These are phyloP conservation scores for Glomus cerebriforme DNA, from an alignment of 192 early-diverging fungal genomes.

Conservation along the genomic window DNA sequence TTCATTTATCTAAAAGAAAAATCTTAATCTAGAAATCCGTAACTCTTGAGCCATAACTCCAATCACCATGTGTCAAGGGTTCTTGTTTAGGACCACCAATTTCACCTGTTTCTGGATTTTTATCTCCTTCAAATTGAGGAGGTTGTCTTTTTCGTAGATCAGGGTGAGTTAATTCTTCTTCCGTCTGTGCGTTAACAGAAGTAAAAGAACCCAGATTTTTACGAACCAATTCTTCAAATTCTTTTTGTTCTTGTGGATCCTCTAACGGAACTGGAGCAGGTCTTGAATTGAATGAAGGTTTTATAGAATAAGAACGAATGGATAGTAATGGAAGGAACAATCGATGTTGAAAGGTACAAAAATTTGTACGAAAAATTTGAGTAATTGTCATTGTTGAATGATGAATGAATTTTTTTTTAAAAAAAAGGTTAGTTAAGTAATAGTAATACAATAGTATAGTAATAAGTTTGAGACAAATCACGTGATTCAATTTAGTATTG, in stretches of 20 bases:
- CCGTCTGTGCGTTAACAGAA: slow-evolving; percentile 28
- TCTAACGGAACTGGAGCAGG: slow-evolving; percentile 73
- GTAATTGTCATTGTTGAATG: not conserved
- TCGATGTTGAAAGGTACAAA: not conserved
- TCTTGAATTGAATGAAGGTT: slow-evolving; percentile 13
- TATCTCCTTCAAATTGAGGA: slow-evolving; percentile 71
- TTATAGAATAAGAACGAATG: not conserved
- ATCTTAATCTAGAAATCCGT: slow-evolving; percentile 54
- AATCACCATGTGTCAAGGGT: slow-evolving; percentile 81
- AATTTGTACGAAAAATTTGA: not conserved
- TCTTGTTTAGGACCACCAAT: slow-evolving; percentile 80
- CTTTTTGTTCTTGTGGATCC: slow-evolving; percentile 64
- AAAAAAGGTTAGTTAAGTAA: too few species aligned
- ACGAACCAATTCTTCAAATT: slow-evolving; percentile 72
- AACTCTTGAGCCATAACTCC: slow-evolving; percentile 67
- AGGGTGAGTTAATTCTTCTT: slow-evolving; percentile 42
- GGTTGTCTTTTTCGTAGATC: slow-evolving; percentile 50
- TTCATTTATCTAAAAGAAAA: not conserved
- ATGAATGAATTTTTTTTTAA: not conserved
- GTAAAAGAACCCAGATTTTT: slow-evolving; percentile 36
- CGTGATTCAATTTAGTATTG: too few species aligned
- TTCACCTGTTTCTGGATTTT: slow-evolving; percentile 79
- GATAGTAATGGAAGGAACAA: not conserved
- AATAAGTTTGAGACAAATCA: too few species aligned
- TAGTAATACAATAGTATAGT: too few species aligned